Evolutionary conservation across 768 basidiomycete species (phyloP).

Genomic region (Mycena vulgaris): DNA sequence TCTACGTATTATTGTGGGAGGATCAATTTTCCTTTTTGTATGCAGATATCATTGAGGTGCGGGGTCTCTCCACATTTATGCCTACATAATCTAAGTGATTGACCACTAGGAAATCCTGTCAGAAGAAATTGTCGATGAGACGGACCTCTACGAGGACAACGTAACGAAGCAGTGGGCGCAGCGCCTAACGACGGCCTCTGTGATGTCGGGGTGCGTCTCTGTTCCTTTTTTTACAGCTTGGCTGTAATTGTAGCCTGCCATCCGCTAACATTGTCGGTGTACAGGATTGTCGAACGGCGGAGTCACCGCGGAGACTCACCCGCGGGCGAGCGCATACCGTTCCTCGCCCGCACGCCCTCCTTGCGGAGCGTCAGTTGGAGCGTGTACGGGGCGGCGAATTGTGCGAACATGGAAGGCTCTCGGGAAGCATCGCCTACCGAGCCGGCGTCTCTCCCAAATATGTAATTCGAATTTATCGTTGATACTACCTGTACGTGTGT

Average conservation of each 20-base stretch:
- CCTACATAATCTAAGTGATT: too few species aligned
- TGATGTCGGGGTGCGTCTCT: slow-evolving; percentile 81
- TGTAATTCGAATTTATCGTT: too few species aligned
- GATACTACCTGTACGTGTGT: too few species aligned
- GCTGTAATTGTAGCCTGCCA: too few species aligned
- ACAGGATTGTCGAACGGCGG: slow-evolving; percentile 71
- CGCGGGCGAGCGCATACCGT: slow-evolving; percentile 53
- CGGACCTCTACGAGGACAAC: slow-evolving; percentile 92
- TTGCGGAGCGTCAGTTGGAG: not conserved
- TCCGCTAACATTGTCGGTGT: not conserved
- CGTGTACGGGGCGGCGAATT: too few species aligned
- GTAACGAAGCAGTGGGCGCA: slow-evolving; percentile 82
- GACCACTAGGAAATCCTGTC: slow-evolving; percentile 96
- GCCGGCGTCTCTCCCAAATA: too few species aligned
- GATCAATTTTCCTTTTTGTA: slow-evolving; percentile 49
- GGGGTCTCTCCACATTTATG: not conserved
- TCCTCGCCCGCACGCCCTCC: not conserved
- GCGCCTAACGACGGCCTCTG: slow-evolving; percentile 77
- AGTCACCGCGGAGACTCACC: slow-evolving; percentile 46
- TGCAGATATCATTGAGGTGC: slow-evolving; percentile 83
- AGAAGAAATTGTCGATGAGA: slow-evolving; percentile 97
- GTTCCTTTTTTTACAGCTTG: not conserved
- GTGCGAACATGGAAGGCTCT: too few species aligned
- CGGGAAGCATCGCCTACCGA: too few species aligned
- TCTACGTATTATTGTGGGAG: not conserved